Conservation (phyloP, 192 early-diverging fungal genomes). For the Irineochytrium annulatum region DNA sequence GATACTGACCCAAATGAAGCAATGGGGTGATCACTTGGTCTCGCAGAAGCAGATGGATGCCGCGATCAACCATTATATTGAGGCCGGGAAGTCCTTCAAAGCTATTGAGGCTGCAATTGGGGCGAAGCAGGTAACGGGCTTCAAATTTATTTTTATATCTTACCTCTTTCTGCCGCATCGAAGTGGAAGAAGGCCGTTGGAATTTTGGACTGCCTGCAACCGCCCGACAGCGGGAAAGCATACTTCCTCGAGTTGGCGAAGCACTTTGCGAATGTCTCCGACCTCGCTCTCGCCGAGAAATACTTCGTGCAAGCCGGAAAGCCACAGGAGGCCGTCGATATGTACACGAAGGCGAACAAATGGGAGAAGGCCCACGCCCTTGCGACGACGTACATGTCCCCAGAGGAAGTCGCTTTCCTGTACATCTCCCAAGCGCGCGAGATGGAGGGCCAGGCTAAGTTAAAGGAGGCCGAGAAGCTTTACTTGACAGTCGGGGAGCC, state of each 20-base stretch:
- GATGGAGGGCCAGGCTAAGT: constrained; percentile 53
- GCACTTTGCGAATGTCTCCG: constrained; percentile 46
- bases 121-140: constrained; percentile 43
- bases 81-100: constrained; percentile 56
- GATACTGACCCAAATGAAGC: constrained; percentile 16
- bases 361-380: constrained; percentile 63
- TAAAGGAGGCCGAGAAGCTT: constrained; percentile 61
- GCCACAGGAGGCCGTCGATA: constrained; percentile 63
- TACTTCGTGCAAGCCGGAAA: constrained; percentile 52
- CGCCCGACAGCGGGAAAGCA: constrained; percentile 43
- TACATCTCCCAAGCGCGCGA: constrained; percentile 61
- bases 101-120: constrained; percentile 52
- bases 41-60: constrained; percentile 60
- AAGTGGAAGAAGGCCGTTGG: constrained; percentile 63
- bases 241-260: constrained; percentile 51
- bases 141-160: neutral
- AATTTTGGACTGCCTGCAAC: constrained; percentile 55
- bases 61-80: constrained; percentile 66
- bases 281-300: constrained; percentile 49
- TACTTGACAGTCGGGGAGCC: constrained; percentile 60
- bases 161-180: neutral
- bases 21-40: constrained; percentile 64
- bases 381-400: constrained; percentile 55
- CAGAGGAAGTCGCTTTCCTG: constrained; percentile 51
- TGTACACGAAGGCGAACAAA: constrained; percentile 54